Base-by-base conservation (phyloP, 2,329 filamentous ascomycete species). In the Exophiala alcalophila region DNA sequence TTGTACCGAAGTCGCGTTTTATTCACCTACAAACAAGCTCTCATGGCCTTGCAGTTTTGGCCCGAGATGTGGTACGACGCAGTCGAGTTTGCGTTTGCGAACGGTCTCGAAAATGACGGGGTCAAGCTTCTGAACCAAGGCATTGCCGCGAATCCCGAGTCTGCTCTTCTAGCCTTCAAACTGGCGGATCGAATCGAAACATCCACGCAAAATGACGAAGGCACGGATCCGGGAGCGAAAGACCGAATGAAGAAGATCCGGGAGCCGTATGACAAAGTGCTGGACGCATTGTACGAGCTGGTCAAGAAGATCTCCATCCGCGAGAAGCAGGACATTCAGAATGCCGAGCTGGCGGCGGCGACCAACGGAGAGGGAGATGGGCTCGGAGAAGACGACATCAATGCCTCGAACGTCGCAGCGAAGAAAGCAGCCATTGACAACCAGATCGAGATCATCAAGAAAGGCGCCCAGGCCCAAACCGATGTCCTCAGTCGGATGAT, bases 11-110 rank as follows among this genome's bases (percentile, higher is more conserved):
- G 84, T 53, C 83, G 92, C 27, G 78, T 97, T 28, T 65, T 96
- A 5, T 94, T 94, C 63, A 84, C 87, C 52, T 97, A 95, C 72
- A 92, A 89, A 63, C 91, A 96, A 63, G 88, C 91, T 4, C 70
- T 94, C 32, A 95, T 96, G 85, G 84, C 89, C 3, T 70, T 98
- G 41, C 82, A 90, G 36, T 98, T 97, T 66, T 92, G 91, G 79
- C 90, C 92, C 3, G 86, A 94, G 61, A 82, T 96, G 56, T 98
- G 92, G 92, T 90, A 89, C 35, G 89, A 96, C 47, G 91, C 89
- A 7, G 86, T 90, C 1, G 86, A 94, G 53, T 97, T 91, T 80
- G 95, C 87, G 64, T 89, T 89, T 58, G 77, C 84, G 40, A 89
- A 92, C 56, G 78, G 78, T 30, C 69, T 90, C 54, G 74, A 78